Evolutionary conservation across 1,139 yeast species (phyloP).

Genomic region (Kodamaea alishanica): DNA sequence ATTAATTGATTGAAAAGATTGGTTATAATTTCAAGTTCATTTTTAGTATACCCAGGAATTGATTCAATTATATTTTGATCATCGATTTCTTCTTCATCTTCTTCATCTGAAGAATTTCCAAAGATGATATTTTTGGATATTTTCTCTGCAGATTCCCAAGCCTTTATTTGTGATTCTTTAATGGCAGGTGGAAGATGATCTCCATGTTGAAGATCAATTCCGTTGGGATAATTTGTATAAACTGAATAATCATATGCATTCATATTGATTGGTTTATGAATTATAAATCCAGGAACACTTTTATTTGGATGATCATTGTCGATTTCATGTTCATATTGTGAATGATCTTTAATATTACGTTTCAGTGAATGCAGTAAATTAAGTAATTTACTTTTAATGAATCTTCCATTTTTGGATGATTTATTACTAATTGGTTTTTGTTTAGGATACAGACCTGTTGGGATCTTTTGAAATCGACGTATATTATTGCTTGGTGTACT

Average conservation of each 20-base stretch:
- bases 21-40: slow-evolving; percentile 29
- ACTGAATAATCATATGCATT: slow-evolving; percentile 23
- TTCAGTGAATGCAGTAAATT: slow-evolving; percentile 23
- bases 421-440: slow-evolving; percentile 11
- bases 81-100: slow-evolving; percentile 15
- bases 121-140: slow-evolving; percentile 36
- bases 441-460: slow-evolving; percentile 7
- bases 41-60: slow-evolving; percentile 42
- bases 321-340: not conserved
- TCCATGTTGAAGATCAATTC: slow-evolving; percentile 19
- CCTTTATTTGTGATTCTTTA: slow-evolving; percentile 37
- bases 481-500: slow-evolving; percentile 27
- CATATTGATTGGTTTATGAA: slow-evolving; percentile 19
- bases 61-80: slow-evolving; percentile 18
- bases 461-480: slow-evolving; percentile 16
- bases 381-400: slow-evolving; percentile 20
- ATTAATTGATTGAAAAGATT: slow-evolving; percentile 15
- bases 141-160: slow-evolving; percentile 48
- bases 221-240: slow-evolving; percentile 21
- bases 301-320: slow-evolving; percentile 14
- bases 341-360: slow-evolving; percentile 5
- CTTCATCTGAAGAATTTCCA: slow-evolving; percentile 26
- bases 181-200: slow-evolving; percentile 19
- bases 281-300: slow-evolving; percentile 15
- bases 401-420: slow-evolving; percentile 13